These are phyloP conservation scores for Amylostereum areolatum DNA, from an alignment of 1,284 basidiomycete genomes.

Conservation along the genomic window DNA sequence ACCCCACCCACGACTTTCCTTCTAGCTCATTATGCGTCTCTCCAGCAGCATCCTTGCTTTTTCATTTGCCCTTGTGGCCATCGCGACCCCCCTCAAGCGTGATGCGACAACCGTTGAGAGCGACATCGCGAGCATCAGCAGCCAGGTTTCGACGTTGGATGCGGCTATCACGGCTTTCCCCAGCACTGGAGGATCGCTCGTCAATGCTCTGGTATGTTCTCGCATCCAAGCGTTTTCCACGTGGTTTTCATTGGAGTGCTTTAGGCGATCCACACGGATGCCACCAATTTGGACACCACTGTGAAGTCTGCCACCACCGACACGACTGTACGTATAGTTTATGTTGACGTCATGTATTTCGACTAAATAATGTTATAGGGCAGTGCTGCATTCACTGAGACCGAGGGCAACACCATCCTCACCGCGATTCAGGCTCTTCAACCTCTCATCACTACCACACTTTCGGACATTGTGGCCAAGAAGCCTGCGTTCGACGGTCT, in stretches of 20 bases:
- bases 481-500: not conserved
- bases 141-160: constrained; percentile 24
- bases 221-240: too few relatives aligned
- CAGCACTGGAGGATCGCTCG: constrained; percentile 21
- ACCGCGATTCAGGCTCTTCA: not conserved
- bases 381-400: not conserved
- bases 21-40: too few relatives aligned
- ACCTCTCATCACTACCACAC: not conserved
- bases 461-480: not conserved
- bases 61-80: constrained; percentile 5
- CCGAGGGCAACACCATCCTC: not conserved
- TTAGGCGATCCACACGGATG: not conserved
- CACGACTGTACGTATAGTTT: not conserved
- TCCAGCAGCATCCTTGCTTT: too few relatives aligned
- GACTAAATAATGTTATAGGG: not conserved
- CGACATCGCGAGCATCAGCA: constrained; percentile 23
- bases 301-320: not conserved
- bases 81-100: constrained; percentile 12
- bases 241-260: too few relatives aligned
- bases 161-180: constrained; percentile 25
- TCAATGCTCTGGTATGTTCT: constrained; percentile 22
- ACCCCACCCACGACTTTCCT: too few relatives aligned
- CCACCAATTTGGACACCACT: not conserved
- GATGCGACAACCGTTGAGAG: constrained; percentile 21
- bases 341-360: not conserved